Conservation (phyloP, 306 rosid species). For the Rosa persica region DNA sequence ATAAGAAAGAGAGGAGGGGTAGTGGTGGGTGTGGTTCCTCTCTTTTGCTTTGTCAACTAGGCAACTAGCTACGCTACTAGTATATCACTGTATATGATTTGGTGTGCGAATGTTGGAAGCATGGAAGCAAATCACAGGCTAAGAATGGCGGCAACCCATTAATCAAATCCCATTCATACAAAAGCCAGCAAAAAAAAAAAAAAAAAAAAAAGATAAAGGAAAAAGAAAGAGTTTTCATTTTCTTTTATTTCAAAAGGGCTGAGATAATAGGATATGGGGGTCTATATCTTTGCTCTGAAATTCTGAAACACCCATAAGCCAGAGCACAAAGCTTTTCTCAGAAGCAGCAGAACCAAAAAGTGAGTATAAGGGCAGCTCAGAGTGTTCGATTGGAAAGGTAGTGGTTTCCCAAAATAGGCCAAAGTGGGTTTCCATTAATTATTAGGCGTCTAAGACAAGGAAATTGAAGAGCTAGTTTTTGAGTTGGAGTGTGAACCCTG, state of each 20-base stretch:
- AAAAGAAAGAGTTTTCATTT: not conserved
- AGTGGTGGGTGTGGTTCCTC: not conserved
- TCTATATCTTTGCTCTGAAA: constrained; percentile 14
- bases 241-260: not conserved
- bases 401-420: constrained; percentile 26
- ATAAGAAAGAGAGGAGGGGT: constrained; percentile 26
- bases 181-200: not conserved
- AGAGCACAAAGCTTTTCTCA: constrained; percentile 3
- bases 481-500: constrained; percentile 30
- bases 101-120: constrained; percentile 89
- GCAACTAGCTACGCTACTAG: constrained; percentile 36
- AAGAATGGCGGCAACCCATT: constrained; percentile 78
- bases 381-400: constrained; percentile 12
- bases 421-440: constrained; percentile 11
- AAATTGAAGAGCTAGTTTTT: constrained; percentile 21
- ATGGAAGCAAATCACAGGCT: constrained; percentile 80
- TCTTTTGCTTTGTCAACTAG: constrained; percentile 45
- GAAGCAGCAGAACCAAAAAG: constrained; percentile 5
- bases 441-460: constrained; percentile 44
- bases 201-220: too few relatives aligned
- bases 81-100: constrained; percentile 11
- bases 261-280: constrained; percentile 19
- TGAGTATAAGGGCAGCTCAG: not conserved
- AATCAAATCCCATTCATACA: constrained; percentile 10
- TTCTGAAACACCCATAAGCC: constrained; percentile 14